These are phyloP conservation scores for Colletotrichum spaethianum DNA, from an alignment of 2,329 filamentous ascomycete species.

Conservation along the genomic window DNA sequence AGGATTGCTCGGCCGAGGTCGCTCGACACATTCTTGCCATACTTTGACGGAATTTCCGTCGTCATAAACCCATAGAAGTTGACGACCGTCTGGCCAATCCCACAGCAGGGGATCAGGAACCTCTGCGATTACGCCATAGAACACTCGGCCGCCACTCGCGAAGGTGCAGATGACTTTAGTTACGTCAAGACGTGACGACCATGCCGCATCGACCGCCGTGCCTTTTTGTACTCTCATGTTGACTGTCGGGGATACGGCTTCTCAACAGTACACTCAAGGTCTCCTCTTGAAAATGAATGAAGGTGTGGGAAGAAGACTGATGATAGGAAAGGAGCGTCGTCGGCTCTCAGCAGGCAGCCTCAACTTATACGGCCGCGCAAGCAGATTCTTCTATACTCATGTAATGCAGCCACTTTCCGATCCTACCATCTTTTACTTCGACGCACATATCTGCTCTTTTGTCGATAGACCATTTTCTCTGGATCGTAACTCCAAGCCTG, in stretches of 20 bases:
- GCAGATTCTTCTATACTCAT: too few relatives aligned
- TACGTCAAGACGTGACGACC: background rate
- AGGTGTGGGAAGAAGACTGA: too few relatives aligned
- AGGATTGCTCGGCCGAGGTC: background rate
- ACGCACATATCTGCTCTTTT: too few relatives aligned
- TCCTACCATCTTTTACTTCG: too few relatives aligned
- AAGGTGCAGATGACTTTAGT: background rate
- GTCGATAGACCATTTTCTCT: too few relatives aligned
- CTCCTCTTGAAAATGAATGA: too few relatives aligned
- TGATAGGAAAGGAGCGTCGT: too few relatives aligned
- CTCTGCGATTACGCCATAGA: constrained; percentile 2
- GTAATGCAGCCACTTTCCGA: too few relatives aligned
- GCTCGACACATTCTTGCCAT: constrained; percentile 11
- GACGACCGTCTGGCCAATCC: background rate
- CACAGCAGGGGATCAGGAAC: background rate
- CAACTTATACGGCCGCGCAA: too few relatives aligned
- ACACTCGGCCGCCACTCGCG: background rate
- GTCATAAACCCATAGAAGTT: background rate
- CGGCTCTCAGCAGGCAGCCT: too few relatives aligned
- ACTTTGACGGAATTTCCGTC: background rate
- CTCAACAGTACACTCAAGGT: too few relatives aligned
- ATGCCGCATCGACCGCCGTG: background rate
- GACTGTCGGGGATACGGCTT: background rate
- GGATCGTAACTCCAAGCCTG: too few relatives aligned
- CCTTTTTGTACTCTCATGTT: background rate